Percentiles rank a stretch among this genome's conserved stretches.
Evolutionary conservation across 2,329 filamentous ascomycete species (phyloP).

Genomic region (Fusarium pilosicola): DNA sequence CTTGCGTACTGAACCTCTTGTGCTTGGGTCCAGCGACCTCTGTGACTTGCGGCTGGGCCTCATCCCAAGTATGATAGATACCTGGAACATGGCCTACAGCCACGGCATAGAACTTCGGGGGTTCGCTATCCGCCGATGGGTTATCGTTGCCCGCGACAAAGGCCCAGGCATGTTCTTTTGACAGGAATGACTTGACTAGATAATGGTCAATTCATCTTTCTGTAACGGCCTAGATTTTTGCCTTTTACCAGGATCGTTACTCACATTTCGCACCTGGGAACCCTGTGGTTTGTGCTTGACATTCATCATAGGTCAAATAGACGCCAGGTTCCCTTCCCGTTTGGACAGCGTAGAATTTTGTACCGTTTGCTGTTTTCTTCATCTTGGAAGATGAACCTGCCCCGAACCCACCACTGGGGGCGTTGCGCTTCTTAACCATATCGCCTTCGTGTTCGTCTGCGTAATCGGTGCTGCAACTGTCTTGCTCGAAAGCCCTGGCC

Average conservation of each 20-base stretch:
- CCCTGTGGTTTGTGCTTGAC: constrained; percentile 68
- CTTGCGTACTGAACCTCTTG: constrained; percentile 73
- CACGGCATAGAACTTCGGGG: constrained; percentile 68
- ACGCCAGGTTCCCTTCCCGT: constrained; percentile 67
- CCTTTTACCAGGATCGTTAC: constrained; percentile 48
- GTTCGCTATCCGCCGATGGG: constrained; percentile 52
- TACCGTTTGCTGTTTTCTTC: constrained; percentile 58
- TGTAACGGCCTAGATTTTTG: neutral
- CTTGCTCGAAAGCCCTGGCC: constrained; percentile 6
- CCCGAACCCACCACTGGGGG: constrained; percentile 26
- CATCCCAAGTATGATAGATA: constrained; percentile 72
- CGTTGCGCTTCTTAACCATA: constrained; percentile 48
- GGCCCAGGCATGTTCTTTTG: constrained; percentile 78
- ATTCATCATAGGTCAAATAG: constrained; percentile 71
- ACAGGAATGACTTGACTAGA: constrained; percentile 82
- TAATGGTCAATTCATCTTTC: constrained; percentile 14
- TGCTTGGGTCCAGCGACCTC: constrained; percentile 77
- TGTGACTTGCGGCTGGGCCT: constrained; percentile 77
- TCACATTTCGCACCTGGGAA: constrained; percentile 74
- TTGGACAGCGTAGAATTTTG: constrained; percentile 72
- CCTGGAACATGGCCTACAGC: constrained; percentile 68
- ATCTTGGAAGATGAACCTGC: constrained; percentile 52
- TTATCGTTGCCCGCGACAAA: constrained; percentile 72
- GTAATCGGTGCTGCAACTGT: constrained; percentile 6
- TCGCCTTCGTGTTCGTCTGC: constrained; percentile 11